These are phyloP conservation scores for Sphaerulina musiva DNA, from an alignment of 2,329 filamentous ascomycete genomes.

Conservation along the genomic window DNA sequence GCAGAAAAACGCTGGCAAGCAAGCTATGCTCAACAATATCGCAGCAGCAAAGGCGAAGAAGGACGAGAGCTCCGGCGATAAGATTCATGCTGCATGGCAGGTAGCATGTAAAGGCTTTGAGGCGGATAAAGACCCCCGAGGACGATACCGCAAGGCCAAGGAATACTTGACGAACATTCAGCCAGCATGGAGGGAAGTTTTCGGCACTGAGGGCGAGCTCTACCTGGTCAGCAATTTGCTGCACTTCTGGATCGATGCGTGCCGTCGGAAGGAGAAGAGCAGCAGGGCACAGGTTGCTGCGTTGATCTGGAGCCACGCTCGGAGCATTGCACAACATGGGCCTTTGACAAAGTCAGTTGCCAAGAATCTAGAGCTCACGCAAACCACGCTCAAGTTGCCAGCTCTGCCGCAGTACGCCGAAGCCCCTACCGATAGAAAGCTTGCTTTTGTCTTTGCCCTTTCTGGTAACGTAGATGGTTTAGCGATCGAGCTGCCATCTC, in stretches of 20 bases:
- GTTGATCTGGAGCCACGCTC: conserved; percentile 42
- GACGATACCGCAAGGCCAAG: conserved; percentile 45
- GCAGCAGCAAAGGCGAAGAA: conserved; percentile 39
- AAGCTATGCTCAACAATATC: conserved; percentile 41
- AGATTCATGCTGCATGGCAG: conserved; percentile 43
- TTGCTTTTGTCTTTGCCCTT: conserved; percentile 43
- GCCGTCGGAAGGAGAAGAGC: conserved; percentile 31
- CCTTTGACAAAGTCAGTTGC: conserved; percentile 40
- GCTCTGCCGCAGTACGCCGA: conserved; percentile 26
- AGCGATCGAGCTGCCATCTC: conserved; percentile 36
- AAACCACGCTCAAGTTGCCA: conserved; percentile 38
- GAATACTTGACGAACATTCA: conserved; percentile 44
- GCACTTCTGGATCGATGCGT: conserved; percentile 44
- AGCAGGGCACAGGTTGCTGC: conserved; percentile 41
- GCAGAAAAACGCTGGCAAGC: conserved; percentile 35
- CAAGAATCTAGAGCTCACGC: conserved; percentile 33
- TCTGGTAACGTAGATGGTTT: conserved; percentile 28
- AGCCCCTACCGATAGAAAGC: conserved; percentile 23
- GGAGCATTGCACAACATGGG: conserved; percentile 35
- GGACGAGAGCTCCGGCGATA: conserved; percentile 37
- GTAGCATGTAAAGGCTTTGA: conserved; percentile 43
- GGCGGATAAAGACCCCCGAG: conserved; percentile 39
- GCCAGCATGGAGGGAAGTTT: conserved; percentile 34
- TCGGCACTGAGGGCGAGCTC: conserved; percentile 44
- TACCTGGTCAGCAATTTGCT: conserved; percentile 47